These are phyloP conservation scores for Arthrobotrys musiformis DNA, from an alignment of 2,329 filamentous ascomycete genomes.

Conservation along the genomic window DNA sequence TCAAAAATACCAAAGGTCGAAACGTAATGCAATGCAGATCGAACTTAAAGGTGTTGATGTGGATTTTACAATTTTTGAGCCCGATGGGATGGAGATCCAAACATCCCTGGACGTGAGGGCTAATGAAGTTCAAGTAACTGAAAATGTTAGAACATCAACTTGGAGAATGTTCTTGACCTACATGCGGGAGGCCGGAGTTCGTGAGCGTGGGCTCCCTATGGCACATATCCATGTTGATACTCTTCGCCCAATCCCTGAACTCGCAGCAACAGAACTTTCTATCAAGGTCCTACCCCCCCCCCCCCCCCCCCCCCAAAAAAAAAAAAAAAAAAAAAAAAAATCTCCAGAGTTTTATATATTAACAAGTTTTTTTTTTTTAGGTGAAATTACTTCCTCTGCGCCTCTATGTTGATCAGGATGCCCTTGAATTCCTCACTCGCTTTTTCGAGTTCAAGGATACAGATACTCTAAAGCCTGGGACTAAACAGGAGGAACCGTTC, in stretches of 20 bases:
- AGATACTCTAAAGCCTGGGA: slow-evolving; percentile 60
- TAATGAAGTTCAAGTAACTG: slow-evolving; percentile 86
- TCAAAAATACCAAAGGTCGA: slow-evolving; percentile 83
- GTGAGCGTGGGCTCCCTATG: slow-evolving; percentile 89
- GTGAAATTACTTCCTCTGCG: slow-evolving; percentile 82
- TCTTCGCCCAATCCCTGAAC: slow-evolving; percentile 82
- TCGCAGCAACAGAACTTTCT: slow-evolving; percentile 90
- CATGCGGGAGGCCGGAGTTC: slow-evolving; percentile 84
- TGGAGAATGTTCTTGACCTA: slow-evolving; percentile 99
- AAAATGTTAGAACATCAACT: slow-evolving; percentile 92
- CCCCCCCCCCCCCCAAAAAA: neutral
- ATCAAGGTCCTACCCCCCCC: slow-evolving; percentile 69
- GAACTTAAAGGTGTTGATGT: slow-evolving; percentile 85
- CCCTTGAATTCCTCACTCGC: slow-evolving; percentile 92
- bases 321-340: neutral
- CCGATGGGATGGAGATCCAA: slow-evolving; percentile 80
- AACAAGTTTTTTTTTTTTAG: slow-evolving; percentile 60
- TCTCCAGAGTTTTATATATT: neutral
- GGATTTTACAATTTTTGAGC: slow-evolving; percentile 83
- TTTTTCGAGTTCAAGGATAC: slow-evolving; percentile 99
- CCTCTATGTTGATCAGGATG: slow-evolving; percentile 96
- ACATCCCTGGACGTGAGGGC: slow-evolving; percentile 87
- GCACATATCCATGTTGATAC: slow-evolving; percentile 87
- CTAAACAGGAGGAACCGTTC: slow-evolving; percentile 78
- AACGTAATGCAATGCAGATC: slow-evolving; percentile 93